These are phyloP conservation scores for Colletotrichum acutatum DNA, from an alignment of 2,329 filamentous ascomycete genomes.

Conservation along the genomic window DNA sequence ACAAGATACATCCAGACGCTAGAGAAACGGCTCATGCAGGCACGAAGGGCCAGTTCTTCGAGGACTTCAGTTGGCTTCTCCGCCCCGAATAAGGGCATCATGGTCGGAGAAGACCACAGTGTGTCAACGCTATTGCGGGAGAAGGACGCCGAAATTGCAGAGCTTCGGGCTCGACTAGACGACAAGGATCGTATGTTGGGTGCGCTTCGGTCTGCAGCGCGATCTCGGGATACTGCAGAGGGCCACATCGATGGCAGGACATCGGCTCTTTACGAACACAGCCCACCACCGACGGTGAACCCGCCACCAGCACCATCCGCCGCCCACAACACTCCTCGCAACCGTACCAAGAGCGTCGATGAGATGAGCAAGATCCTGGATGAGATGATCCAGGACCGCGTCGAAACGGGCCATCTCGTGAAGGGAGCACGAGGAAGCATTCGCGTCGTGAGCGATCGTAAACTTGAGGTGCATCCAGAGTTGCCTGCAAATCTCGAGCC, in stretches of 20 bases:
- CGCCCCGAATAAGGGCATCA: conserved; percentile 68
- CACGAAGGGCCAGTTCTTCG: conserved; percentile 88
- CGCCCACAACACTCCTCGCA: conserved; percentile 46
- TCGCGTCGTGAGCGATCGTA: conserved; percentile 61
- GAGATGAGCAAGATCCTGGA: conserved; percentile 95
- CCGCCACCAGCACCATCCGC: conserved; percentile 31
- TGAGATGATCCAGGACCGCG: conserved; percentile 93
- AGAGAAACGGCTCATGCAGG: conserved; percentile 91
- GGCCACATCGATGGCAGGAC: conserved; percentile 43
- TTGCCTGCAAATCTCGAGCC: conserved; percentile 50
- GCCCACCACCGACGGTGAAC: conserved; percentile 30
- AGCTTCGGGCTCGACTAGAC: conserved; percentile 87
- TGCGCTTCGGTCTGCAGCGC: conserved; percentile 84
- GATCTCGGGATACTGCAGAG: conserved; percentile 86
- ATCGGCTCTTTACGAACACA: conserved; percentile 40
- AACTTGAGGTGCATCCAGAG: conserved; percentile 49
- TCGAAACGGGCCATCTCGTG: conserved; percentile 79
- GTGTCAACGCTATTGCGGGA: conserved; percentile 80
- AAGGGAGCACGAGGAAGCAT: conserved; percentile 76
- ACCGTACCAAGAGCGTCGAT: conserved; percentile 78
- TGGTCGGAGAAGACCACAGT: conserved; percentile 83
- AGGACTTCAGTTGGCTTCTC: conserved; percentile 82
- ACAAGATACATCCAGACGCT: conserved; percentile 95
- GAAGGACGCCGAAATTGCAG: conserved; percentile 92
- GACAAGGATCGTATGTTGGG: conserved; percentile 96